phyloP scores from a whole-genome alignment of 768 basidiomycete genomes.

The Nidularia sp. region DNA sequence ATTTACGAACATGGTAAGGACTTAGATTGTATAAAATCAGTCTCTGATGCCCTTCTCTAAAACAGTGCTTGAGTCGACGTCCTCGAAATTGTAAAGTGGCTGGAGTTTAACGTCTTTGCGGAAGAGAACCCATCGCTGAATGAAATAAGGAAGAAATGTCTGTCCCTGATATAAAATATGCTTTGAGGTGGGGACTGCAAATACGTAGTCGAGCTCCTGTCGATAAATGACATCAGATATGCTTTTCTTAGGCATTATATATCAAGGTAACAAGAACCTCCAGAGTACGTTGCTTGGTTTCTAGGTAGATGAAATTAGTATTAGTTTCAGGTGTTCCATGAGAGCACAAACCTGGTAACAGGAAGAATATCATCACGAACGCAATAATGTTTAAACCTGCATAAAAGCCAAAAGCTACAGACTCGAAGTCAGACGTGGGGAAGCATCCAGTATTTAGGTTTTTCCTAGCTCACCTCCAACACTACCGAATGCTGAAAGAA shows the following conservation, averaged over 20 bases:
- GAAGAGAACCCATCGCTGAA: slow-evolving; percentile 38
- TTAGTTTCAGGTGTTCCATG: not conserved
- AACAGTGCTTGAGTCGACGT: slow-evolving; percentile 38
- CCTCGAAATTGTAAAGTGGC: slow-evolving; percentile 46
- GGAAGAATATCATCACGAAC: slow-evolving; percentile 47
- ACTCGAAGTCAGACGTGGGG: too few relatives aligned
- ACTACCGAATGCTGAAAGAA: slow-evolving; percentile 31
- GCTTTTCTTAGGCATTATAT: too few relatives aligned
- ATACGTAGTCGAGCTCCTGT: slow-evolving; percentile 37
- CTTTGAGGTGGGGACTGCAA: slow-evolving; percentile 39
- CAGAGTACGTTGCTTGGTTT: slow-evolving; percentile 46
- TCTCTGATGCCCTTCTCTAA: slow-evolving; percentile 38
- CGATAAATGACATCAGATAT: too few relatives aligned
- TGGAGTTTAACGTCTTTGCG: slow-evolving; percentile 24
- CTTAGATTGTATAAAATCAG: not conserved
- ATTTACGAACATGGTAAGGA: too few relatives aligned
- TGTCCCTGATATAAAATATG: slow-evolving; percentile 36
- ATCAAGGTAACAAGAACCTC: slow-evolving; percentile 11
- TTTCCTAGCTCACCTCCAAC: slow-evolving; percentile 19
- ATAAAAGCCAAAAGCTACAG: slow-evolving; percentile 49
- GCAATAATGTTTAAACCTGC: slow-evolving; percentile 44
- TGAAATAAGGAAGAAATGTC: slow-evolving; percentile 37
- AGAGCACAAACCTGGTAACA: slow-evolving; percentile 34
- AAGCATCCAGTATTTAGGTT: too few relatives aligned
- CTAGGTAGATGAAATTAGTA: slow-evolving; percentile 12